Base-by-base conservation (phyloP, 1,284 basidiomycete genomes). In the Fistulina hepatica region DNA sequence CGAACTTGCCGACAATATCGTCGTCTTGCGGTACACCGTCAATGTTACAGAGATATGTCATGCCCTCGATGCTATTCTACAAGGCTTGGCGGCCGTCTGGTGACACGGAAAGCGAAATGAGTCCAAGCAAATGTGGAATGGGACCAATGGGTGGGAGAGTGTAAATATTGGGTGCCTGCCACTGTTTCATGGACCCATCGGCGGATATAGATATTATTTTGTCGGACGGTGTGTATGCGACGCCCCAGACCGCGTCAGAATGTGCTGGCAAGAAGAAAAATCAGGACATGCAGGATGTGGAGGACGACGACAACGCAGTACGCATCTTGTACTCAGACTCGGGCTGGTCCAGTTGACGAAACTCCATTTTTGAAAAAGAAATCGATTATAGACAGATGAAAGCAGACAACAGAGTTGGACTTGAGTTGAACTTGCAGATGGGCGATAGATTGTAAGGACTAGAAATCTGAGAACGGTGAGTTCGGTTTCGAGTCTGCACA, bases 21-120 rank as follows among this genome's bases (percentile, higher is more conserved):
- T 77, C 80, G 10, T 60, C 70, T n/a, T n/a, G n/a, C n/a, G n/a
- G n/a, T n/a, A n/a, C n/a, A 9, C 28, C 28, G 24, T 67, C 59
- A 30, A 86, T 52, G 52, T 90, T 78, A 68, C 78, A 78, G 11
- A 91, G 58, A 33, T 60, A 69, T 0, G 83, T 86, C 17, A 79
- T 67, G 0, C 89, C 89, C 48, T 92, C 88, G 11, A 92, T 63
- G 33, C 80, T 81, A 47, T 86, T 85, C 46, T 77, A 81, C 25
- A 92, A 54, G 0, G 74, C 83, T 20, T 59, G 64, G 32, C 61
- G 64, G 5, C 83, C 86, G 42, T 76, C 67, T 0, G 67, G 62
- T 13, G 76, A 70, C 4, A 73, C 71, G 6, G 82, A 84, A 17
- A 91, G 59, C 5, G 77, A 80, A 6, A 76, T 64, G 50, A 91